These are phyloP conservation scores for Musa balbisiana DNA, from an alignment of 202 grass and related monocot genomes.

Conservation along the genomic window DNA sequence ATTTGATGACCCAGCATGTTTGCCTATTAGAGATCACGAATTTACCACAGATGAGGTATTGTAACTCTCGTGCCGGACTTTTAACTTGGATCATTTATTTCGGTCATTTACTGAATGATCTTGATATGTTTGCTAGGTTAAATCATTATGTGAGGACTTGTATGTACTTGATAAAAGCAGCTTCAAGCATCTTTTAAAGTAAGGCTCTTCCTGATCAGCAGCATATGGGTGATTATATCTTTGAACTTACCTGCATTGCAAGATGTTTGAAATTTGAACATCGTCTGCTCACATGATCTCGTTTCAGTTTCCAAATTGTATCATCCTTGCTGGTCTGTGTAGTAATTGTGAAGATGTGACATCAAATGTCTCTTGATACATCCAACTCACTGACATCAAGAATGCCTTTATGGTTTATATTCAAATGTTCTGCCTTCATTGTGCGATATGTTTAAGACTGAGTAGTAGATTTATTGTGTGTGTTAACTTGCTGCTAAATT, in stretches of 20 bases:
- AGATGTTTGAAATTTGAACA: not conserved
- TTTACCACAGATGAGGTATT: slow-evolving; percentile 77
- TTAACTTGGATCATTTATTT: slow-evolving; percentile 11
- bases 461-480: too few relatives aligned
- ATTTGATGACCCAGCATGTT: slow-evolving; percentile 70
- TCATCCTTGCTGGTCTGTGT: too few relatives aligned
- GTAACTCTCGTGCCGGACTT: not conserved
- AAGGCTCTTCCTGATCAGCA: slow-evolving; percentile 3
- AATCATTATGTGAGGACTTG: slow-evolving; percentile 71
- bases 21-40: slow-evolving; percentile 74
- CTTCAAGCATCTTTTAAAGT: slow-evolving; percentile 98
- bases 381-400: too few relatives aligned
- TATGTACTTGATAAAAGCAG: slow-evolving; percentile 87
- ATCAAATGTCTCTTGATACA: too few relatives aligned
- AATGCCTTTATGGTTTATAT: too few relatives aligned
- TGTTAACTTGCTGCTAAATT: too few relatives aligned
- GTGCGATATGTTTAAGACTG: too few relatives aligned
- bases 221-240: not conserved
- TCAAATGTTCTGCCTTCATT: too few relatives aligned
- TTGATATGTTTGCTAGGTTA: slow-evolving; percentile 40
- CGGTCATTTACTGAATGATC: slow-evolving; percentile 20
- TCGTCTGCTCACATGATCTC: not conserved
- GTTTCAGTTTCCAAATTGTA: too few relatives aligned
- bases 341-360: too few relatives aligned
- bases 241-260: not conserved